Evolutionary conservation across 345 rosid genomes (phyloP), one percentile per base, ranked within the genome.

Genomic region (Stellera chamaejasme): DNA sequence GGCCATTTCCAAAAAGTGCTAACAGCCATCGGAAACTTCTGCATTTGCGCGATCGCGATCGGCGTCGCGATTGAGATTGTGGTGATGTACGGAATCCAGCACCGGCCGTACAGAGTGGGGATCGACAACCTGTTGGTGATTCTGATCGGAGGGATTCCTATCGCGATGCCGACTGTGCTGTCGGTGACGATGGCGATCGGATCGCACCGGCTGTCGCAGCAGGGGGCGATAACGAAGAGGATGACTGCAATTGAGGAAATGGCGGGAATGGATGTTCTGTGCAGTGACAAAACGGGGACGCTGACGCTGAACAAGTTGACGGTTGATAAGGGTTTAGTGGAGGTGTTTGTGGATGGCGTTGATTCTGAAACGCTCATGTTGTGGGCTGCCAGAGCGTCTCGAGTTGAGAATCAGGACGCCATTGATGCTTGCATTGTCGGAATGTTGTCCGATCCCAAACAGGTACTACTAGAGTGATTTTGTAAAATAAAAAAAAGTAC

Each of bases 221-320:
- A 92, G 77, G 99, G 99, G 19, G 99, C 99, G 66, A 92, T 92
- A 63, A 92, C 96, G 27, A 92, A 92, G 76, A 77, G 97, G 71
- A 88, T 89, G 99, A 92, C 99, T 11, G 97, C 99, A 47, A 92
- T 92, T n/a, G 96, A 92, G 72, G 97, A 88, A 75, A 80, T 92
- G 98, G 95, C 96, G 4, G 98, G 98, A 9, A 92, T 92, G 98
- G 98, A 92, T 65, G 93, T 92, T 51, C 76, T 92, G 10, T 92
- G 98, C 72, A 92, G 98, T 47, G 98, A 92, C 68, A 92, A 92
- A 72, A 92, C 97, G 0, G 97, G 98, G 48, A 92, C 95, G 50
- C 84, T 92, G 44, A 88, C 98, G 55, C 93, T 92, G 55, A 92
- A 92, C 82, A 92, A 84, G 82, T 93, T 92, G 58, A 82, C 93